Percentiles rank a stretch among this genome's conserved stretches.
These are phyloP conservation scores for Porodaedalea pini DNA, from an alignment of 1,284 basidiomycete species.

Conservation along the genomic window DNA sequence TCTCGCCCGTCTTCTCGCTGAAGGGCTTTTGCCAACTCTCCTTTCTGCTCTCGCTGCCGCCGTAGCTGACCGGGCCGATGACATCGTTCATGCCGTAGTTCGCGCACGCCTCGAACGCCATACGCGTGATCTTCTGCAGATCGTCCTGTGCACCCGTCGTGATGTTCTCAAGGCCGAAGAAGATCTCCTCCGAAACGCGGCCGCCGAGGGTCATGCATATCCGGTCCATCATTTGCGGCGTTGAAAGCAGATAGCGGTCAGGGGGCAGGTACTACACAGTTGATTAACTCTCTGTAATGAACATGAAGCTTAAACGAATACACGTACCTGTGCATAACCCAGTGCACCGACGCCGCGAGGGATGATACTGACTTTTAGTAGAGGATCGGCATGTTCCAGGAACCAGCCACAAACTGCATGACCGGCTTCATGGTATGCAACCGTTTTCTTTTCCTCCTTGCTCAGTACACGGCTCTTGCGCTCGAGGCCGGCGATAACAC, in stretches of 20 bases:
- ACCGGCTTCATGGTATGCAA: conserved; percentile 98
- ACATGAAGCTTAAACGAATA: conserved; percentile 4
- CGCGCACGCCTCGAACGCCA: conserved; percentile 94
- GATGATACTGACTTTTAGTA: conserved; percentile 98
- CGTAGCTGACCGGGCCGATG: conserved; percentile 96
- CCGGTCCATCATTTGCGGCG: conserved; percentile 90
- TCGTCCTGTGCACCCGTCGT: conserved; percentile 99
- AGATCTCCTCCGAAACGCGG: conserved; percentile 96
- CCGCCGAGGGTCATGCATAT: conserved; percentile 99
- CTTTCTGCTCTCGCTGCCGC: conserved; percentile 75
- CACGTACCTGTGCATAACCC: conserved; percentile 87
- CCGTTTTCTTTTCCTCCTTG: conserved; percentile 96
- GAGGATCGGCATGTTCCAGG: conserved; percentile 93
- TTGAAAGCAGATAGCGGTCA: conserved; percentile 93
- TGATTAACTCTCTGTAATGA: conserved; percentile 9
- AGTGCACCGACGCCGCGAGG: conserved; percentile 94
- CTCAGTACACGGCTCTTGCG: conserved; percentile 92
- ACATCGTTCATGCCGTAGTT: conserved; percentile 95
- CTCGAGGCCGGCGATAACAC: conserved; percentile 96
- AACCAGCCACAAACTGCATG: conserved; percentile 99
- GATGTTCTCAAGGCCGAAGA: conserved; percentile 90
- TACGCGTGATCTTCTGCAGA: conserved; percentile 94
- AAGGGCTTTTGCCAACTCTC: conserved; percentile 97
- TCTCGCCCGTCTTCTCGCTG: conserved; percentile 94
- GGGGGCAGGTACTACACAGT: conserved; percentile 81